Evolutionary conservation across 2,329 filamentous ascomycete genomes (phyloP).

Genomic region (Lachnellula subtilissima): DNA sequence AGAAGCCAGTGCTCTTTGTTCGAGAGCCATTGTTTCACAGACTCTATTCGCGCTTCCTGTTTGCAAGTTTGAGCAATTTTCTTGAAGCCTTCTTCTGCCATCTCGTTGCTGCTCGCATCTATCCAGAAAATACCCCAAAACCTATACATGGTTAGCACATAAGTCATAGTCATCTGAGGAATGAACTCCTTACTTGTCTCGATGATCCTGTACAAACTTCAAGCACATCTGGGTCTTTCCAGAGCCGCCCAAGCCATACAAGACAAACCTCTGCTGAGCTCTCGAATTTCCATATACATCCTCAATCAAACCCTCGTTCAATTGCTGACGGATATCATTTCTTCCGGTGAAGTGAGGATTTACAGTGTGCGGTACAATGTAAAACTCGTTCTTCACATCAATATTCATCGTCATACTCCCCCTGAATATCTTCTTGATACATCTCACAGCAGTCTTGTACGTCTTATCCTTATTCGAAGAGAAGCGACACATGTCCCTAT

Average conservation of each 20-base stretch:
- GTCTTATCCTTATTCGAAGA: slow-evolving; percentile 1
- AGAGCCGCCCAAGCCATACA: slow-evolving; percentile 30
- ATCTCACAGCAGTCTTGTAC: slow-evolving; percentile 7
- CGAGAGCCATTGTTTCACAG: slow-evolving; percentile 21
- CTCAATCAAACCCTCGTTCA: slow-evolving; percentile 2
- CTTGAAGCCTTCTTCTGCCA: slow-evolving; percentile 4
- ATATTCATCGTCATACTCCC: background rate
- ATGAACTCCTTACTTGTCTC: slow-evolving; percentile 3
- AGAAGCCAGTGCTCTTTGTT: slow-evolving; percentile 30
- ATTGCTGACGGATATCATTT: slow-evolving; percentile 5
- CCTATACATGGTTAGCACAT: slow-evolving; percentile 2
- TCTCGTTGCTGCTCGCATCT: slow-evolving; percentile 13
- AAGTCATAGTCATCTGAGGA: background rate
- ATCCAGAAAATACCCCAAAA: slow-evolving; percentile 22
- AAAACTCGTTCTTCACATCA: slow-evolving; percentile 10
- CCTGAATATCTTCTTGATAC: slow-evolving; percentile 6
- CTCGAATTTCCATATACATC: background rate
- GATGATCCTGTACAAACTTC: slow-evolving; percentile 14
- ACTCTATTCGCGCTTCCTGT: background rate
- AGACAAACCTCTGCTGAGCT: slow-evolving; percentile 13
- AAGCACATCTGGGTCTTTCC: slow-evolving; percentile 28
- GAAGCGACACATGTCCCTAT: slow-evolving; percentile 17
- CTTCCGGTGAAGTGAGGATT: slow-evolving; percentile 18
- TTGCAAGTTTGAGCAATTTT: slow-evolving; percentile 5
- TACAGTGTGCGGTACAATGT: slow-evolving; percentile 4